Conservation (phyloP, 2,329 filamentous ascomycete species). For the Helicocarpus griseus region DNA sequence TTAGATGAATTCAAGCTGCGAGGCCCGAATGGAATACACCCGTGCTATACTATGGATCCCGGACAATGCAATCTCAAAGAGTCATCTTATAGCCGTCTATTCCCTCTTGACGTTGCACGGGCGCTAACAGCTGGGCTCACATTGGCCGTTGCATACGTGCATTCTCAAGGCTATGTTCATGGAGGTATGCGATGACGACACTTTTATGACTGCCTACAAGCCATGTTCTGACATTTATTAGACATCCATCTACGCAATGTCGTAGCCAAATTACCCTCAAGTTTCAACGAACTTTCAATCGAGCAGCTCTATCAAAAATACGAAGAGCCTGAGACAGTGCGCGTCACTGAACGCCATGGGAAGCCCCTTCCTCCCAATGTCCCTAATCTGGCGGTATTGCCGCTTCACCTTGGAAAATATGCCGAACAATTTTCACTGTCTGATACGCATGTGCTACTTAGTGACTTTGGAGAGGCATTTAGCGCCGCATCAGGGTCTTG, state of each 20-base stretch:
- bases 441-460: slow-evolving; percentile 22
- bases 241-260: slow-evolving; percentile 24
- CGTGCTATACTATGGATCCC: slow-evolving; percentile 13
- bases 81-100: slow-evolving; percentile 13
- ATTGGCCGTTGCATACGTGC: slow-evolving; percentile 14
- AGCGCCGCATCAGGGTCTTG: slow-evolving; percentile 1
- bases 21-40: slow-evolving; percentile 15
- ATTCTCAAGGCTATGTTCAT: slow-evolving; percentile 17
- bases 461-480: slow-evolving; percentile 29
- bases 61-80: slow-evolving; percentile 16
- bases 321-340: slow-evolving; percentile 20
- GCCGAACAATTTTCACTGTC: slow-evolving; percentile 19
- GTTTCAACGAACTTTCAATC: slow-evolving; percentile 21
- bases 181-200: slow-evolving; percentile 12
- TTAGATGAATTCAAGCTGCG: slow-evolving; percentile 14
- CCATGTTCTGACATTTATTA: no score
- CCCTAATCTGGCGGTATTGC: slow-evolving; percentile 19
- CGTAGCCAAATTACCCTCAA: slow-evolving; percentile 17
- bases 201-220: no score
- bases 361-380: slow-evolving; percentile 18
- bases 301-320: slow-evolving; percentile 24
- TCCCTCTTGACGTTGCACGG: slow-evolving; percentile 11
- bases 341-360: slow-evolving; percentile 17
- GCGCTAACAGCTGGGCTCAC: slow-evolving; percentile 13
- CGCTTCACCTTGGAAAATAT: slow-evolving; percentile 21